Evolutionary conservation across 768 basidiomycete species (phyloP), one percentile per base, ranked within the genome.

Genomic region (Strobilomyces dryophilus): DNA sequence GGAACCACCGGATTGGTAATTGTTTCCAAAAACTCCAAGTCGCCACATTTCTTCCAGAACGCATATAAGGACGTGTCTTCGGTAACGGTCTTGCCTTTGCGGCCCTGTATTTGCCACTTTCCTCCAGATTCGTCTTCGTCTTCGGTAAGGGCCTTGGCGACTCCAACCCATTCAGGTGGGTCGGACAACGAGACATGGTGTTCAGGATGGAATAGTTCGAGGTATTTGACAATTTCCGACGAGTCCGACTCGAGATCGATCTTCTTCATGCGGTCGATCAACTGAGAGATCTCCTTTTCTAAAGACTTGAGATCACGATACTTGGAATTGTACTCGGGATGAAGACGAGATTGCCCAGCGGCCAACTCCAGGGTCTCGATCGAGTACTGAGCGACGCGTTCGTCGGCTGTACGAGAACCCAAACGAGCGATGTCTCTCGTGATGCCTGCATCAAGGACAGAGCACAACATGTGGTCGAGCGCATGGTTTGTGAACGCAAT

Each of bases 401-500:
- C 82, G 35, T 87, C 82, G 0, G 75, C 65, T 0, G 84, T 77
- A 15, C 82, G 77, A n/a, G 83, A 77, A 0, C 89, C 89, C 8
- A 89, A 73, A 0, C 89, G 82, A 3, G 89, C 78, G 20, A 90
- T 72, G 35, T 81, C 78, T 0, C 70, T 66, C 0, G 87, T 89
- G 56, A 90, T 87, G 0, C 67, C 64, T 0, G 78, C 79, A 56
- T 90, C 85, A 1, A 90, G 74, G 4, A 89, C 78, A 0, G 81
- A 80, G 5, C 70, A 71, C 2, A 91, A 70, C 70, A 90, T 77
- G 56, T 89, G 85, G 52, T 91, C 88, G 3, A 91, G 74, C 0
- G 89, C 89, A 41, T 90, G 89, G 57, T 91, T 90, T 0, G 89
- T 91, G 68, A 83, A 89, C 0, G 87, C 78, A 26, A 83, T 76